Evolutionary conservation across 768 basidiomycete genomes (phyloP).

Genomic region (Tephrocybe sp.): DNA sequence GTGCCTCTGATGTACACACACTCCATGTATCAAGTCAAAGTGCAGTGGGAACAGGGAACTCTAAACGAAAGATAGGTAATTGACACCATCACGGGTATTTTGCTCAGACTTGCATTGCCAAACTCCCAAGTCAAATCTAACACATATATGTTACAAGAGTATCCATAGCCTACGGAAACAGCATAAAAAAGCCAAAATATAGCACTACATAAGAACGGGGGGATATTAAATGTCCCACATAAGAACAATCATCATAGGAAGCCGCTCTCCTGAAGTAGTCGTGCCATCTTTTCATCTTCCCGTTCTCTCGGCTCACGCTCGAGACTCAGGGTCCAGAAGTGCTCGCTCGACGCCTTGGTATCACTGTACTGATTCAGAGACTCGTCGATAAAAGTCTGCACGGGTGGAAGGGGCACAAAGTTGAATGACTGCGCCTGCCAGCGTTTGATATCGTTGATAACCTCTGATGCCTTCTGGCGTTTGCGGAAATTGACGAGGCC

Average conservation of each 20-base stretch:
- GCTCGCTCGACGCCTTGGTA: conserved; percentile 65
- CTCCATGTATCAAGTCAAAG: too few relatives aligned
- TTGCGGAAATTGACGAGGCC: conserved; percentile 94
- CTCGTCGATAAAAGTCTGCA: conserved; percentile 77
- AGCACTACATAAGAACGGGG: too few relatives aligned
- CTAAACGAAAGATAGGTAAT: too few relatives aligned
- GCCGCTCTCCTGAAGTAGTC: conserved; percentile 83
- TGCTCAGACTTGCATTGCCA: too few relatives aligned
- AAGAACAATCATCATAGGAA: conserved; percentile 51
- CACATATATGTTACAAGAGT: too few relatives aligned
- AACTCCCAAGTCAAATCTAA: too few relatives aligned
- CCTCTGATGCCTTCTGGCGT: conserved; percentile 92
- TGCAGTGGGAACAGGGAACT: too few relatives aligned
- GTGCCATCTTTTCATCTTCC: conserved; percentile 96
- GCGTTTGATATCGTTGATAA: conserved; percentile 94
- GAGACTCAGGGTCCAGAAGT: conserved; percentile 83
- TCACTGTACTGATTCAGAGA: conserved; percentile 71
- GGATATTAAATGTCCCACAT: too few relatives aligned
- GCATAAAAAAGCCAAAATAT: too few relatives aligned
- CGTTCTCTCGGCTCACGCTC: conserved; percentile 91
- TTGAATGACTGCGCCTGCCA: conserved; percentile 94
- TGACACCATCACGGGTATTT: too few relatives aligned
- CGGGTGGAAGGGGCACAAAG: conserved; percentile 60
- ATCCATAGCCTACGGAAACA: too few relatives aligned
- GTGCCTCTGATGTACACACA: too few relatives aligned